Percentiles rank a stretch among this genome's conserved stretches.
phyloP scores from a whole-genome alignment of 768 basidiomycete species.

The Hericium alpestre region DNA sequence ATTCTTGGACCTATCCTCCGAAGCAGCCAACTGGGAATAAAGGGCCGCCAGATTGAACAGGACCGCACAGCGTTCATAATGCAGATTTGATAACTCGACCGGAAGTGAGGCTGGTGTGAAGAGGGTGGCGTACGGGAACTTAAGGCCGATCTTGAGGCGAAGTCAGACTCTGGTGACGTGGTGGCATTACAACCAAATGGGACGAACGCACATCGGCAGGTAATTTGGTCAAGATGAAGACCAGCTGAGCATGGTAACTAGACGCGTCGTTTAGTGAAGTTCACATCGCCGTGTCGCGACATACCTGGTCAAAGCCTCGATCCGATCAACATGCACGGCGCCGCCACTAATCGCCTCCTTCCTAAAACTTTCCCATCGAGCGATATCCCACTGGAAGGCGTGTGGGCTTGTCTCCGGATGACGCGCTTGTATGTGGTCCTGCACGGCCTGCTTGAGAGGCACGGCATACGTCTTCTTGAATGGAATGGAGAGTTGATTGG shows the following conservation, averaged over 20 bases:
- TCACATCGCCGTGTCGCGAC: slow-evolving; percentile 18
- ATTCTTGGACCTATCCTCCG: slow-evolving; percentile 55
- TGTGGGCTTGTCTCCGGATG: slow-evolving; percentile 73
- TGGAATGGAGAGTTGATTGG: slow-evolving; percentile 67
- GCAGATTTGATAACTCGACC: slow-evolving; percentile 58
- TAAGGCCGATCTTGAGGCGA: slow-evolving; percentile 50
- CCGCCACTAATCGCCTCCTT: slow-evolving; percentile 38
- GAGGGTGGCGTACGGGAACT: slow-evolving; percentile 62
- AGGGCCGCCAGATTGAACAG: slow-evolving; percentile 82
- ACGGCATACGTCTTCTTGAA: slow-evolving; percentile 59
- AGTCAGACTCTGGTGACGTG: neutral
- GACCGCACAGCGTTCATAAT: slow-evolving; percentile 69
- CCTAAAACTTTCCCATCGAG: slow-evolving; percentile 56
- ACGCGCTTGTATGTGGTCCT: slow-evolving; percentile 52
- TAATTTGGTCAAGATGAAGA: slow-evolving; percentile 74
- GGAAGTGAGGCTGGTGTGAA: slow-evolving; percentile 52
- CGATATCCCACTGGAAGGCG: slow-evolving; percentile 71
- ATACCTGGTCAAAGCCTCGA: slow-evolving; percentile 47
- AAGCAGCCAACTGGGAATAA: slow-evolving; percentile 69
- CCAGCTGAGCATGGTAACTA: slow-evolving; percentile 89
- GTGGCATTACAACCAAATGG: neutral
- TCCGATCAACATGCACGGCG: slow-evolving; percentile 44
- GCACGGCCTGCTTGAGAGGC: slow-evolving; percentile 43
- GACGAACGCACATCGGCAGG: slow-evolving; percentile 58
- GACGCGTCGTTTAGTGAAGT: slow-evolving; percentile 7